Percentiles rank a stretch among this genome's conserved stretches.
Conservation (phyloP, 352 stramenopile genomes). For the Phytopythium cucurbitacearum region DNA sequence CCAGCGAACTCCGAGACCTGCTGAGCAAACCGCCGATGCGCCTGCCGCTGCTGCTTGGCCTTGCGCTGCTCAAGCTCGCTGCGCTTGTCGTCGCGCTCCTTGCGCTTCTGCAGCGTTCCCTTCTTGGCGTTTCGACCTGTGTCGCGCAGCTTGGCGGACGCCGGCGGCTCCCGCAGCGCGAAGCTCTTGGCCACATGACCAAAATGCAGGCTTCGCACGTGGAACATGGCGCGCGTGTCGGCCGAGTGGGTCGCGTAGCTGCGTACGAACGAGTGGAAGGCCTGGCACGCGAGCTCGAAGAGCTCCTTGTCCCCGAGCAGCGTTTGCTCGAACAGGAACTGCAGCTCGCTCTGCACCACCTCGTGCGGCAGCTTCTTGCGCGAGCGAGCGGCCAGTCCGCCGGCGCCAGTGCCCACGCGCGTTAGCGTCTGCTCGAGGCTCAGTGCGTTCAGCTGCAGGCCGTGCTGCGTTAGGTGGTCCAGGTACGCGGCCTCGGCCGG, state of each 20-base stretch:
- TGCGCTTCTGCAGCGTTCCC: constrained; percentile 80
- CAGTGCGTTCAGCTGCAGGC: constrained; percentile 74
- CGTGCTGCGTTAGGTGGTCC: constrained; percentile 87
- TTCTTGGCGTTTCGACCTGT: constrained; percentile 71
- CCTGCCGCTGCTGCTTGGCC: constrained; percentile 43
- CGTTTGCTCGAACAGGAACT: constrained; percentile 83
- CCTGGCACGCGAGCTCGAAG: constrained; percentile 81
- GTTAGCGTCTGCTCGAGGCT: constrained; percentile 84
- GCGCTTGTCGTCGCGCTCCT: constrained; percentile 73
- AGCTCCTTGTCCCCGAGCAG: constrained; percentile 80
- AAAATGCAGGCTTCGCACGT: constrained; percentile 91
- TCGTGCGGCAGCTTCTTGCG: constrained; percentile 82
- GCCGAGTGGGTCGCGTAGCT: constrained; percentile 91
- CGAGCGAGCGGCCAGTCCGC: constrained; percentile 10
- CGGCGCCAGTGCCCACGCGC: constrained; percentile 30
- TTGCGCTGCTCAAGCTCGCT: constrained; percentile 39
- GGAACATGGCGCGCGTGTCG: constrained; percentile 90
- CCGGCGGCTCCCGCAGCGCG: constrained; percentile 78
- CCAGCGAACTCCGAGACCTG: constrained; percentile 77
- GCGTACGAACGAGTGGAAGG: constrained; percentile 91
- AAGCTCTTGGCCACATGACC: constrained; percentile 94
- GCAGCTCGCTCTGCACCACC: constrained; percentile 72
- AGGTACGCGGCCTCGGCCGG: constrained; percentile 95
- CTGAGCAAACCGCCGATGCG: constrained; percentile 64
- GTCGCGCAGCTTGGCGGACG: constrained; percentile 75